These are phyloP conservation scores for Nasturtium officinale DNA, from an alignment of 345 rosid species.

Conservation along the genomic window DNA sequence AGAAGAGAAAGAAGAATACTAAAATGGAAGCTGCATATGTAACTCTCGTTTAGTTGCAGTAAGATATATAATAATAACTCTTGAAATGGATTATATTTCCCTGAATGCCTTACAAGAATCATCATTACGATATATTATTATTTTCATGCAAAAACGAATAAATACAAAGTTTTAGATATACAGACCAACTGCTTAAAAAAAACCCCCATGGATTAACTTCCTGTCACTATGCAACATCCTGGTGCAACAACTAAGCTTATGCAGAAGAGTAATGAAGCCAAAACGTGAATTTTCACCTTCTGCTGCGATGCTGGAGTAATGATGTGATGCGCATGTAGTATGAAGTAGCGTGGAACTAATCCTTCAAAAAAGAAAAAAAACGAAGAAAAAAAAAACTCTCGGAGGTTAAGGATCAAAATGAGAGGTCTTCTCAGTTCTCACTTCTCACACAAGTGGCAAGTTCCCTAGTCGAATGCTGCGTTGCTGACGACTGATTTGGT, in stretches of 20 bases:
- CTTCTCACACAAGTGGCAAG: slow-evolving; percentile 61
- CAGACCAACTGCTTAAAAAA: slow-evolving; percentile 7
- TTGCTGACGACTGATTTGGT: slow-evolving; percentile 71
- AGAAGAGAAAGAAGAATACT: neutral
- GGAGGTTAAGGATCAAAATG: slow-evolving; percentile 38
- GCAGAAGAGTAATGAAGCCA: slow-evolving; percentile 22
- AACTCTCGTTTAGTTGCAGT: neutral
- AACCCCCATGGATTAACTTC: neutral
- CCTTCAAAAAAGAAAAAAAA: neutral
- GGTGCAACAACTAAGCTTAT: slow-evolving; percentile 13
- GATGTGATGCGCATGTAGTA: slow-evolving; percentile 31
- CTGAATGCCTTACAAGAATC: slow-evolving; percentile 19
- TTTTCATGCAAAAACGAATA: slow-evolving; percentile 22
- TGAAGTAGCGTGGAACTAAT: slow-evolving; percentile 32
- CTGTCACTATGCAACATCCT: slow-evolving; percentile 33
- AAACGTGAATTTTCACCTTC: slow-evolving; percentile 27
- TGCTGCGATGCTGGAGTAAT: slow-evolving; percentile 19
- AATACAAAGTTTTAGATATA: slow-evolving; percentile 33
- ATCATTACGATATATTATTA: slow-evolving; percentile 34
- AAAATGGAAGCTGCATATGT: neutral
- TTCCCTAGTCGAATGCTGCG: slow-evolving; percentile 72
- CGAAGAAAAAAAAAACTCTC: slow-evolving; percentile 29
- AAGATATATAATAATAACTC: neutral
- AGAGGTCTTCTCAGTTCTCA: slow-evolving; percentile 41
- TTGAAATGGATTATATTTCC: slow-evolving; percentile 2